phyloP scores from a whole-genome alignment of 139 green algal genomes.

The Closterium sp. region DNA sequence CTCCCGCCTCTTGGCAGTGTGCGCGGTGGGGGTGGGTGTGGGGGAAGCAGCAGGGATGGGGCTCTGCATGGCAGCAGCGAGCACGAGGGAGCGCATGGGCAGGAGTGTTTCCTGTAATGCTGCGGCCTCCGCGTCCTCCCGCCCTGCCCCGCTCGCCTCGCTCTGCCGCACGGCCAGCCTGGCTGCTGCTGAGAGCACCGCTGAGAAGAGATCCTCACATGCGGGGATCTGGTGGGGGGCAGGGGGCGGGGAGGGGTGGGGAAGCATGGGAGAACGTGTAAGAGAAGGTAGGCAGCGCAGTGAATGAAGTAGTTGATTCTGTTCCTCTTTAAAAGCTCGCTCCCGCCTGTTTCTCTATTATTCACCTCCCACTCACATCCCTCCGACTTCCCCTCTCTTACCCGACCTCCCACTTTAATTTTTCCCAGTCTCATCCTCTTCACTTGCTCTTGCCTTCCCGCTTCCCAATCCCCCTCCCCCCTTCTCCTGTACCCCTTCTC shows the following conservation, averaged over 20 bases:
- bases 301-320: not conserved
- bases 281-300: no score
- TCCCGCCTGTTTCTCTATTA: no score
- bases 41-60: not conserved
- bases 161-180: not conserved
- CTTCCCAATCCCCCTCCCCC: not conserved
- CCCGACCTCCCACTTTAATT: no score
- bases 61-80: not conserved
- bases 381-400: no score
- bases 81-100: not conserved
- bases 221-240: not conserved
- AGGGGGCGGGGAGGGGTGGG: not conserved
- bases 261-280: no score
- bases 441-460: no score
- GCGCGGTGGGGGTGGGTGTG: not conserved
- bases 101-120: not conserved
- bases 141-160: not conserved
- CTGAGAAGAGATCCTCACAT: not conserved
- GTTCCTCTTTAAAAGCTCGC: not conserved
- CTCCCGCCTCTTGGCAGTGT: not conserved
- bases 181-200: not conserved
- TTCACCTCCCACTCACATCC: no score
- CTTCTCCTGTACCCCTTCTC: not conserved
- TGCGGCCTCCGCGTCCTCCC: not conserved
- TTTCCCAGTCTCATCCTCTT: no score